A percentile compares a stretch with the other conserved stretches of the same genome.
Evolutionary conservation across 257 asterid species (phyloP).

Genomic region (Solanum tacnaense): DNA sequence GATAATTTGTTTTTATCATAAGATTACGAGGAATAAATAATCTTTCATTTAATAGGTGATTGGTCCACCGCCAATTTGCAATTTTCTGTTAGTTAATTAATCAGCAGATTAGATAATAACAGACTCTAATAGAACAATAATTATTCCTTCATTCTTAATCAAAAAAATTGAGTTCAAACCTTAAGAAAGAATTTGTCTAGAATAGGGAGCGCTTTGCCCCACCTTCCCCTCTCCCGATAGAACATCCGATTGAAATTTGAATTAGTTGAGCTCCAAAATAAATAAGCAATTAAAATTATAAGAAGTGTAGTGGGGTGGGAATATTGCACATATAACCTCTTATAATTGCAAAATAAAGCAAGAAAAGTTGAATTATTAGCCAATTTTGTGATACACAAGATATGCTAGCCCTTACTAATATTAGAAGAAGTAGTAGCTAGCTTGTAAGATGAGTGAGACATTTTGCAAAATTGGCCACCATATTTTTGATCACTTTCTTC

Average conservation of each 20-base stretch:
- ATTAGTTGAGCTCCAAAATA: not conserved
- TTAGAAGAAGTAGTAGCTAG: not conserved
- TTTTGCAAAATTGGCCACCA: not conserved
- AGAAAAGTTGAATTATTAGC: not conserved
- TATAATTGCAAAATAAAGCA: not conserved
- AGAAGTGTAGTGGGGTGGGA: not conserved
- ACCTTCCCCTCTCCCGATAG: not conserved
- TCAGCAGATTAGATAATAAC: not conserved
- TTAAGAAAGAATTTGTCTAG: not conserved
- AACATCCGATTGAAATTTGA: not conserved
- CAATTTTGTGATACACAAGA: not conserved
- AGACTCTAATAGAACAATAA: rapidly evolving
- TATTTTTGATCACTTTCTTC: not conserved
- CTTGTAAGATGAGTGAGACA: not conserved
- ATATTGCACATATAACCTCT: not conserved
- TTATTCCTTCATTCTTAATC: rapidly evolving
- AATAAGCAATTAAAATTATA: no score
- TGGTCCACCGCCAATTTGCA: not conserved
- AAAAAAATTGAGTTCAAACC: rapidly evolving
- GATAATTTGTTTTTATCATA: not conserved
- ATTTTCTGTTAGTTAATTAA: no score
- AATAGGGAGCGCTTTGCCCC: not conserved
- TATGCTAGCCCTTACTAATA: not conserved
- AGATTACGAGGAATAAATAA: not conserved
- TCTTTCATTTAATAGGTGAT: no score